phyloP scores from a whole-genome alignment of 2,329 filamentous ascomycete genomes.

The Pyrenochaeta sp. region DNA sequence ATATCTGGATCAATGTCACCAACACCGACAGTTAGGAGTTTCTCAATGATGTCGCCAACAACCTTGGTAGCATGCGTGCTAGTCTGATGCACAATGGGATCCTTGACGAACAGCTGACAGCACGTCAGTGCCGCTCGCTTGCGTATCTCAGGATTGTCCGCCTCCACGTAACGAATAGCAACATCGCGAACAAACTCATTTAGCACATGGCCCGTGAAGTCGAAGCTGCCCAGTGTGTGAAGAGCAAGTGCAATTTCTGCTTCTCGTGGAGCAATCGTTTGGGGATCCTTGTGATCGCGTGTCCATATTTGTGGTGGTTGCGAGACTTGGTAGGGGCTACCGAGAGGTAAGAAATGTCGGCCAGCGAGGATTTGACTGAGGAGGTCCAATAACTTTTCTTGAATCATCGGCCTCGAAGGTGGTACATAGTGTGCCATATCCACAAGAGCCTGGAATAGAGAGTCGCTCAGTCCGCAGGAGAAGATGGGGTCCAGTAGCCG shows the following conservation, averaged over 20 bases:
- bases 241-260: constrained; percentile 91
- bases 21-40: constrained; percentile 91
- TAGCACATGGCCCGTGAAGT: constrained; percentile 86
- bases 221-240: constrained; percentile 96
- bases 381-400: constrained; percentile 93
- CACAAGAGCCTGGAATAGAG: constrained; percentile 91
- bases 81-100: constrained; percentile 97
- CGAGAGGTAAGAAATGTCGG: constrained; percentile 89
- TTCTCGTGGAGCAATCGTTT: constrained; percentile 81
- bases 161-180: constrained; percentile 96
- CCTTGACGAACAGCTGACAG: constrained; percentile 95
- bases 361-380: constrained; percentile 93
- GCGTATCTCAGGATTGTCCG: constrained; percentile 90
- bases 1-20: constrained; percentile 91
- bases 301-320: constrained; percentile 82
- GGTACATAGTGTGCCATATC: constrained; percentile 99
- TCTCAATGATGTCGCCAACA: constrained; percentile 97
- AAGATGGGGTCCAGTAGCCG: constrained; percentile 95
- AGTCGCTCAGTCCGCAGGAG: constrained; percentile 91
- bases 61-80: constrained; percentile 97
- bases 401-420: constrained; percentile 89
- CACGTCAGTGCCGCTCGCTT: constrained; percentile 96
- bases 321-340: constrained; percentile 87
- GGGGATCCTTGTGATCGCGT: constrained; percentile 85
- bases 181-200: constrained; percentile 99